Evolutionary conservation across 306 rosid genomes (phyloP).

Genomic region (Inga oerstediana): DNA sequence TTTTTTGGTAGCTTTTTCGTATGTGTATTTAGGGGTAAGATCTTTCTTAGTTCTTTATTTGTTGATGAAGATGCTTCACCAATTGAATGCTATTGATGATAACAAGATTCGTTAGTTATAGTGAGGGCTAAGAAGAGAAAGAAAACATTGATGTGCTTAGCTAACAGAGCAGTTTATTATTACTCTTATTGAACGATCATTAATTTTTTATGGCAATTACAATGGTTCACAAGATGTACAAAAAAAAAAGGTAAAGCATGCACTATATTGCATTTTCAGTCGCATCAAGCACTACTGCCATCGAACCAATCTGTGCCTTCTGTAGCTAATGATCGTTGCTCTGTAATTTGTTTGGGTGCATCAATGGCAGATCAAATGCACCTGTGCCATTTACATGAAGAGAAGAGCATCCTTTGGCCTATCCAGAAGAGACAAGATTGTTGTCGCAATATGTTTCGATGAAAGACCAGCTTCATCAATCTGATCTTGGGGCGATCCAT

Average conservation of each 20-base stretch:
- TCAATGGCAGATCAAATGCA: background rate
- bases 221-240: background rate
- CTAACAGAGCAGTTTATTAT: background rate
- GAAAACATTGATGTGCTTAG: background rate
- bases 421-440: slow-evolving; percentile 60
- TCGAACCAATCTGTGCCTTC: background rate
- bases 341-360: background rate
- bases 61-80: background rate
- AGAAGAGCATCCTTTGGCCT: slow-evolving; percentile 60
- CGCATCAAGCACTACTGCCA: too few relatives aligned
- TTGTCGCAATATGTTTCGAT: slow-evolving; percentile 59
- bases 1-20: background rate
- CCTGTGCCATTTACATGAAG: slow-evolving; percentile 37
- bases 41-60: background rate
- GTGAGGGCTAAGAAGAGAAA: background rate
- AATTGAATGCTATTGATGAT: background rate
- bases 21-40: background rate
- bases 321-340: background rate
- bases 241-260: background rate
- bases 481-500: slow-evolving; percentile 72
- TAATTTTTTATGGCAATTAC: background rate
- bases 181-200: background rate
- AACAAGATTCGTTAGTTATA: background rate
- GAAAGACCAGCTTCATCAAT: slow-evolving; percentile 68
- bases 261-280: background rate